phyloP scores from a whole-genome alignment of 257 asterid genomes.

The Solanum megistacrolobum region DNA sequence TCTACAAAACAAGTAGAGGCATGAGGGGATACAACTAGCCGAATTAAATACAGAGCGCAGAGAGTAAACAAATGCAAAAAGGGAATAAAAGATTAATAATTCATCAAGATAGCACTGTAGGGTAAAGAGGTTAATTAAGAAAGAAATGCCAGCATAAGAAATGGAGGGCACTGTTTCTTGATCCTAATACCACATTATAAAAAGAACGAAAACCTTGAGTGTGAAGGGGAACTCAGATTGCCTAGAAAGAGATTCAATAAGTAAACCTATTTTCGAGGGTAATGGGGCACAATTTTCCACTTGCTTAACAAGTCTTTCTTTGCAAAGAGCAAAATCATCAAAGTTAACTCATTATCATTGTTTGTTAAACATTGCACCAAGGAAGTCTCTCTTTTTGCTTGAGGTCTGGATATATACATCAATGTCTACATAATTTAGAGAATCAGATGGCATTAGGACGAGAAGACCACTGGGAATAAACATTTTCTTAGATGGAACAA shows the following conservation, averaged over 20 bases:
- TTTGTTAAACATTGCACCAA: not conserved
- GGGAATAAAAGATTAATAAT: not conserved
- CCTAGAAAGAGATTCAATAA: too few species aligned
- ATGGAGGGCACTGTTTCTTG: not conserved
- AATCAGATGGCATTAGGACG: not conserved
- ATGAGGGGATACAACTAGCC: not conserved
- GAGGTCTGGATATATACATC: not conserved
- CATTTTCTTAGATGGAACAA: not conserved
- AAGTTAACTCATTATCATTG: not conserved
- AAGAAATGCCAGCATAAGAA: not conserved
- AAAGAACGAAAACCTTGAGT: not conserved
- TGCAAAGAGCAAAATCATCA: not conserved
- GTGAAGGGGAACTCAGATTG: not conserved
- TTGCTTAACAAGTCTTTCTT: not conserved
- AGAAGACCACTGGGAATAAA: not conserved
- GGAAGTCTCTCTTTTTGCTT: not conserved
- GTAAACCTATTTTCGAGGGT: not conserved
- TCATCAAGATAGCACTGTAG: not conserved
- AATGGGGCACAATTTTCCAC: not conserved
- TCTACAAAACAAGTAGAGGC: slow-evolving; percentile 22
- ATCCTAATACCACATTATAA: not conserved
- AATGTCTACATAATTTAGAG: not conserved
- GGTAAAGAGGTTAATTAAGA: not conserved
- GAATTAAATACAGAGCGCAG: not conserved
- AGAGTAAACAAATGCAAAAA: not conserved